Conservation (phyloP, 1,284 basidiomycete genomes). For the Violaceomyces palustris region DNA sequence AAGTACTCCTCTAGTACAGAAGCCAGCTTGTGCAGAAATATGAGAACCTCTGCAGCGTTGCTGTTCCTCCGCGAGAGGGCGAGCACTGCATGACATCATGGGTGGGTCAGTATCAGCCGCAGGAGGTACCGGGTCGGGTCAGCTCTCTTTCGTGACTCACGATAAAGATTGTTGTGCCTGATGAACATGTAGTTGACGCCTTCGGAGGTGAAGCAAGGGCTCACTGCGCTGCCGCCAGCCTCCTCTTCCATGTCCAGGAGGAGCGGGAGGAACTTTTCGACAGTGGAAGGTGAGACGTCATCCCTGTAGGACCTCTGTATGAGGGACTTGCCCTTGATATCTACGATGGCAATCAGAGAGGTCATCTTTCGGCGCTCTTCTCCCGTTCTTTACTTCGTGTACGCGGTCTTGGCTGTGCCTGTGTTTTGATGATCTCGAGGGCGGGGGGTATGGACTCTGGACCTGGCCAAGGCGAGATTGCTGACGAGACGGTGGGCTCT, state of each 20-base stretch:
- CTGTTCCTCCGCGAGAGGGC: slow-evolving; percentile 92
- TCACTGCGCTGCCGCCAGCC: slow-evolving; percentile 65
- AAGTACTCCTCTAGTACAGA: slow-evolving; percentile 87
- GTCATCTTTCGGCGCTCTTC: too few relatives aligned
- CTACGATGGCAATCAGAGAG: slow-evolving; percentile 77
- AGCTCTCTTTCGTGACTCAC: too few relatives aligned
- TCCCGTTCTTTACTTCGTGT: too few relatives aligned
- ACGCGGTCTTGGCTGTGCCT: too few relatives aligned
- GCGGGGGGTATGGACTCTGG: too few relatives aligned
- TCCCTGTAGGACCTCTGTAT: slow-evolving; percentile 97
- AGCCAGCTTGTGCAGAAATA: slow-evolving; percentile 87
- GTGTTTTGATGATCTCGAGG: too few relatives aligned
- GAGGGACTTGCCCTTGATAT: slow-evolving; percentile 96
- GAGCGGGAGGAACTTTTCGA: slow-evolving; percentile 90
- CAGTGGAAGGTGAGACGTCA: slow-evolving; percentile 80
- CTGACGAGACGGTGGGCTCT: too few relatives aligned
- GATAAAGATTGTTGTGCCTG: slow-evolving; percentile 91
- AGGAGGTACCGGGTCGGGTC: too few relatives aligned
- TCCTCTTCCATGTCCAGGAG: slow-evolving; percentile 97
- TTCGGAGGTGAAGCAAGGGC: slow-evolving; percentile 78
- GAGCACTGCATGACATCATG: slow-evolving; percentile 62
- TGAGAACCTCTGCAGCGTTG: slow-evolving; percentile 92
- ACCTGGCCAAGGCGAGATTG: too few relatives aligned
- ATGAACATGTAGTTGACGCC: slow-evolving; percentile 94
- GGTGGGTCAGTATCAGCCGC: slow-evolving; percentile 28